Conservation (phyloP, 306 rosid genomes). For the Rosa chinensis region DNA sequence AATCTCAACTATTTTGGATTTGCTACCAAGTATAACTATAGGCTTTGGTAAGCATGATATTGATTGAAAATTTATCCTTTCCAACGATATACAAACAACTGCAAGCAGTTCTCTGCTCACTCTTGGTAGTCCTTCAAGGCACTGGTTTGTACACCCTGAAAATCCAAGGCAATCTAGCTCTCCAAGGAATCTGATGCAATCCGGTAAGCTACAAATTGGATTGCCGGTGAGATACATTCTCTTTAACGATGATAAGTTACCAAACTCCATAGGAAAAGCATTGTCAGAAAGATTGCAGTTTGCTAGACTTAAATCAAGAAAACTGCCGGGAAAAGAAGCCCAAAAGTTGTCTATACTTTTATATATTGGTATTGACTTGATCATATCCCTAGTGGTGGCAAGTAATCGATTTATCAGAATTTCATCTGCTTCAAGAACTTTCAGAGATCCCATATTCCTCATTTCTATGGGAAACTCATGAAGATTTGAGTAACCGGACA, state of each 20-base stretch:
- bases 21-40: background rate
- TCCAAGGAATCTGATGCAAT: background rate
- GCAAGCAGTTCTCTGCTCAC: background rate
- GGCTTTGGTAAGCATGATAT: background rate
- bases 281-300: background rate
- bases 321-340: background rate
- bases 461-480: background rate
- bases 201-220: background rate
- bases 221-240: background rate
- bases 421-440: background rate
- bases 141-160: rapidly evolving
- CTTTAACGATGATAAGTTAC: background rate
- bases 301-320: background rate
- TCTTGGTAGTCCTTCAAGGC: background rate
- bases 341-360: background rate
- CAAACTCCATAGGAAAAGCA: background rate
- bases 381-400: background rate
- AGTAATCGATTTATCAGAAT: background rate
- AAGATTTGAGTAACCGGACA: slow-evolving; percentile 11
- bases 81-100: background rate
- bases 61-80: background rate
- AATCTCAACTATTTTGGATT: background rate
- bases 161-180: background rate
- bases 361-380: no score
- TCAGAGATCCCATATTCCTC: slow-evolving; percentile 5